A percentile compares a stretch with the other conserved stretches of the same genome.
These are phyloP conservation scores for Pseudonitzschia multiseries DNA, from an alignment of 108 stramenopile genomes.

Conservation along the genomic window DNA sequence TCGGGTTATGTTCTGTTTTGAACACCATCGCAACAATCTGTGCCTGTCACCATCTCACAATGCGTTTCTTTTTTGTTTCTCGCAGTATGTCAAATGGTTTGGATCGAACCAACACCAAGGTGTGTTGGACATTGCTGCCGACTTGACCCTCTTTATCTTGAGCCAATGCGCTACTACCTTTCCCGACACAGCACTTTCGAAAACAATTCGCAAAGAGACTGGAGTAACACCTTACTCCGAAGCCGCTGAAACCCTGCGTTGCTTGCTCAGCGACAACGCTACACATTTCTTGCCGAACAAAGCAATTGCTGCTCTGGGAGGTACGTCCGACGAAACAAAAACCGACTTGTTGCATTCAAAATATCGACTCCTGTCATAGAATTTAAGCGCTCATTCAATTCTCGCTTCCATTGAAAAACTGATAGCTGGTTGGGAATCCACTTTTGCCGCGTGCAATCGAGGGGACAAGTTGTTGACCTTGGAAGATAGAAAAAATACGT, in stretches of 20 bases:
- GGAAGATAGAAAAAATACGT: slow-evolving; percentile 51
- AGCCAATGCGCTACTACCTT: slow-evolving; percentile 34
- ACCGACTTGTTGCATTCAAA: neutral
- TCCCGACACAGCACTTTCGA: slow-evolving; percentile 17
- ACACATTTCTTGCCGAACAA: slow-evolving; percentile 41
- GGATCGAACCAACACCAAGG: slow-evolving; percentile 21
- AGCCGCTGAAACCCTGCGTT: slow-evolving; percentile 47
- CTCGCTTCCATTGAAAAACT: neutral
- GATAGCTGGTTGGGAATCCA: slow-evolving; percentile 45
- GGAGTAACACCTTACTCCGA: slow-evolving; percentile 45
- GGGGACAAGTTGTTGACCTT: slow-evolving; percentile 29
- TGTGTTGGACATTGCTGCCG: slow-evolving; percentile 49
- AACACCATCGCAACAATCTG: neutral
- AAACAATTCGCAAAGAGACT: slow-evolving; percentile 26
- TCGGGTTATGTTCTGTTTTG: neutral
- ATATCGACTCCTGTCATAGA: neutral
- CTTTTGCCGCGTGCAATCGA: slow-evolving; percentile 46
- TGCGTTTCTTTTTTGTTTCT: slow-evolving; percentile 4
- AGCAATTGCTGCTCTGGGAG: slow-evolving; percentile 54
- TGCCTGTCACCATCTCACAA: neutral
- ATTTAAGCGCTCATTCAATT: neutral
- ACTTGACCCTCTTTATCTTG: slow-evolving; percentile 53
- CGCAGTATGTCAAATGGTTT: slow-evolving; percentile 44
- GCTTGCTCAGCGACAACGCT: slow-evolving; percentile 42
- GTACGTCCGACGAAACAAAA: slow-evolving; percentile 34